phyloP scores from a whole-genome alignment of 345 rosid genomes.

The Hevea brasiliensis region DNA sequence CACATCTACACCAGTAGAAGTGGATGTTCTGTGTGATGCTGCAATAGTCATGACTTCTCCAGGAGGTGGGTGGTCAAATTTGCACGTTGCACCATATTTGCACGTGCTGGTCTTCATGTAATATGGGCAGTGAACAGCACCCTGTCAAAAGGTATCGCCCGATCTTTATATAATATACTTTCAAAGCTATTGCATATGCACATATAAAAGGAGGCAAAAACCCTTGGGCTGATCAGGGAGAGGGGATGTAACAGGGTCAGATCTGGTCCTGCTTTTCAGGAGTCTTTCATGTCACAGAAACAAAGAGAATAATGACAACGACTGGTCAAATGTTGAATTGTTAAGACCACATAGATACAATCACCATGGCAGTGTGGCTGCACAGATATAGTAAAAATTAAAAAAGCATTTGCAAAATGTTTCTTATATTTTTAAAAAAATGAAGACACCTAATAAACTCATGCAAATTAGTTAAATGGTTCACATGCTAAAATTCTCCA shows the following conservation, averaged over 20 bases:
- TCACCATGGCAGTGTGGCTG: not conserved
- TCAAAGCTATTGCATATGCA: not conserved
- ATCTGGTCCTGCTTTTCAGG: too few relatives aligned
- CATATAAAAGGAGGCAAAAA: not conserved
- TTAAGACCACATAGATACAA: not conserved
- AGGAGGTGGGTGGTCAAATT: slow-evolving; percentile 96
- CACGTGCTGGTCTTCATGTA: slow-evolving; percentile 94
- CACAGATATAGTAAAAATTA: not conserved
- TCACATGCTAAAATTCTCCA: too few relatives aligned
- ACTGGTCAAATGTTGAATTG: not conserved
- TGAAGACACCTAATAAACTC: too few relatives aligned
- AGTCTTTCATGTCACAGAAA: not conserved
- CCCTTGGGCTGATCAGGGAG: not conserved
- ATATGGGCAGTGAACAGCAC: slow-evolving; percentile 72
- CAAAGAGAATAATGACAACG: not conserved
- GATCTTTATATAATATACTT: not conserved
- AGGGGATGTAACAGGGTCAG: not conserved
- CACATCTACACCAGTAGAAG: slow-evolving; percentile 27
- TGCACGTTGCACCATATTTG: slow-evolving; percentile 79
- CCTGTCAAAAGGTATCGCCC: slow-evolving; percentile 46
- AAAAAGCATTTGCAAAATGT: too few relatives aligned
- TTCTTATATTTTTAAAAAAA: too few relatives aligned
- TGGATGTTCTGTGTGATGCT: slow-evolving; percentile 35
- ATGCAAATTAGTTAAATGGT: too few relatives aligned
- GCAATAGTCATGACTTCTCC: slow-evolving; percentile 73